Conservation (phyloP, 2,329 filamentous ascomycete genomes). For the Xylaria sp. region DNA sequence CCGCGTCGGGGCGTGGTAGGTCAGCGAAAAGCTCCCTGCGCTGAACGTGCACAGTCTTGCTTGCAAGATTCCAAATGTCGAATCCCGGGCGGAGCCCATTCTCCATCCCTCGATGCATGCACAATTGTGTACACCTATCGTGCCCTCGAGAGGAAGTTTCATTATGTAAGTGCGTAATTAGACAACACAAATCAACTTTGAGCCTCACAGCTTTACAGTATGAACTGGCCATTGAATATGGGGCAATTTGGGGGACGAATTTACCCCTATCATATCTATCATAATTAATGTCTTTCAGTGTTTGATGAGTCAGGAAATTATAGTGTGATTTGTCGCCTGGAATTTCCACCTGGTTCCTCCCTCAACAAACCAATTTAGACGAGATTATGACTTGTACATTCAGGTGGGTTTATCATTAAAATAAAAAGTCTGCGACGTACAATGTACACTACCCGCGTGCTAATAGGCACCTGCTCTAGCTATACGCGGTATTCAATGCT, state of each 20-base stretch:
- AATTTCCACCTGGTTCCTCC: neutral
- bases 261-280: conserved; percentile 1
- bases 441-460: neutral
- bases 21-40: conserved; percentile 1
- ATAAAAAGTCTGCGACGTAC: neutral
- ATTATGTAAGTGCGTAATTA: conserved; percentile 10
- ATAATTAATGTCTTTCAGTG: conserved; percentile 1
- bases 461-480: neutral
- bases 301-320: conserved; percentile 13
- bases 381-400: conserved; percentile 13
- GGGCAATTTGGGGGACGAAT: neutral
- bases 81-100: conserved; percentile 12
- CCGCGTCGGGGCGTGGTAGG: conserved; percentile 16
- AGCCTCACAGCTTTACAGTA: neutral
- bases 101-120: neutral
- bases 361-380: conserved; percentile 11
- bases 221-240: neutral
- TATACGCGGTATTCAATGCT: neutral
- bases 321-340: conserved; percentile 3
- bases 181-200: neutral
- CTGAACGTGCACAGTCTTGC: neutral
- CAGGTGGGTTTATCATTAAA: neutral
- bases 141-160: neutral
- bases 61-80: conserved; percentile 22
- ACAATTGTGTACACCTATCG: neutral